These are phyloP conservation scores for Zychaea mexicana DNA, from an alignment of 371 early-diverging fungal genomes.

Conservation along the genomic window DNA sequence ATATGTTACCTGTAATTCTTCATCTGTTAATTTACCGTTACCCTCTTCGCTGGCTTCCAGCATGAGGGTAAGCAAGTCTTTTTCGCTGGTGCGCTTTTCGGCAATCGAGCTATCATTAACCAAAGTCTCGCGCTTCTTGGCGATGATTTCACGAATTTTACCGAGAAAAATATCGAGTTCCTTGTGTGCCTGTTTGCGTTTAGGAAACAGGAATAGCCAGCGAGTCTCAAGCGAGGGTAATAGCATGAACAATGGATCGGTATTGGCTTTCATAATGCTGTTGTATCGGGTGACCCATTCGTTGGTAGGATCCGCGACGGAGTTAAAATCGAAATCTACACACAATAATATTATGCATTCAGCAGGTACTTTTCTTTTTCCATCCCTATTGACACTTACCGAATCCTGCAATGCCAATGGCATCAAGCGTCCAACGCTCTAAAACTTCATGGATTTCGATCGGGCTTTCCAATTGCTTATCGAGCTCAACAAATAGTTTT, in stretches of 20 bases:
- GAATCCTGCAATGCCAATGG: conserved; percentile 40
- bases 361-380: neutral
- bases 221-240: conserved; percentile 16
- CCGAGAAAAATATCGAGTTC: conserved; percentile 8
- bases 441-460: conserved; percentile 10
- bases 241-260: conserved; percentile 23
- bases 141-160: conserved; percentile 8
- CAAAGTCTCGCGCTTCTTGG: neutral
- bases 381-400: neutral
- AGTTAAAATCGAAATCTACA: conserved; percentile 17
- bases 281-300: conserved; percentile 12
- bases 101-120: neutral
- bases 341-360: neutral
- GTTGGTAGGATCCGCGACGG: conserved; percentile 9
- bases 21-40: conserved; percentile 28
- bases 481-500: conserved; percentile 13
- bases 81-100: conserved; percentile 25
- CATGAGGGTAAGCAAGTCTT: conserved; percentile 58
- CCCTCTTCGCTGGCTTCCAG: conserved; percentile 44
- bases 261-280: neutral
- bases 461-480: neutral
- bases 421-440: conserved; percentile 35
- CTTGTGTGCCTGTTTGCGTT: conserved; percentile 7
- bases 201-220: conserved; percentile 27
- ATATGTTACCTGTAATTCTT: conserved; percentile 30